Percentiles rank a stretch among this genome's conserved stretches.
Evolutionary conservation across 2,329 filamentous ascomycete species (phyloP).

Genomic region (Ceratocystis papillata): DNA sequence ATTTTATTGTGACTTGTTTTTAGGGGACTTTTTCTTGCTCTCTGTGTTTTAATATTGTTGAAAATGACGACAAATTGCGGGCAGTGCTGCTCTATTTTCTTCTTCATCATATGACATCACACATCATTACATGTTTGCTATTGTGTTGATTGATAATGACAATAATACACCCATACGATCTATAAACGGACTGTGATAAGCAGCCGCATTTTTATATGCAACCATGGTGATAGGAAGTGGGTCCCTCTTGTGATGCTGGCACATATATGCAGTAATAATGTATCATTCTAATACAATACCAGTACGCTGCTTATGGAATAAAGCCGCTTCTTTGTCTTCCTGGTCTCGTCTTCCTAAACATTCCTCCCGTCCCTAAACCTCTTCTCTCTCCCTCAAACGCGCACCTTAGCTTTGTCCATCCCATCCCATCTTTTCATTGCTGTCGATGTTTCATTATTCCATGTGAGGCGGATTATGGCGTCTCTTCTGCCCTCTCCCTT

Average conservation of each 20-base stretch:
- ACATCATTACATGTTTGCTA: no score
- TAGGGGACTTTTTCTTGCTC: no score
- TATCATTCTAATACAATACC: background rate
- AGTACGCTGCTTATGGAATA: background rate
- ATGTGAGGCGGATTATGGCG: background rate
- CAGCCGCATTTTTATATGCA: no score
- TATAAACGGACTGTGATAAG: no score
- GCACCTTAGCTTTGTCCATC: background rate
- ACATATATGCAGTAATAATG: background rate
- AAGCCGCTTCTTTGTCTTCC: conserved; percentile 8
- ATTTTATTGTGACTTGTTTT: background rate
- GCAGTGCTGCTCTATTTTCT: background rate
- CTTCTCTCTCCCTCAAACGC: background rate
- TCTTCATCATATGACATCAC: background rate
- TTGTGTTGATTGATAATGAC: no score
- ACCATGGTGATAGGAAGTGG: no score
- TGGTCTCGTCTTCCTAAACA: background rate
- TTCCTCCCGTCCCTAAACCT: conserved; percentile 5
- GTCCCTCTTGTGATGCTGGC: no score
- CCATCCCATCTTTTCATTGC: background rate
- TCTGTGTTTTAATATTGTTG: no score
- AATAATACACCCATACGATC: background rate
- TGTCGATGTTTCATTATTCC: background rate
- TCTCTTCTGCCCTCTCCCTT: background rate
- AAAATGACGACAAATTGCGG: no score